Base-by-base conservation (phyloP, 305 asterid genomes). In the Fraxinus sp. region DNA sequence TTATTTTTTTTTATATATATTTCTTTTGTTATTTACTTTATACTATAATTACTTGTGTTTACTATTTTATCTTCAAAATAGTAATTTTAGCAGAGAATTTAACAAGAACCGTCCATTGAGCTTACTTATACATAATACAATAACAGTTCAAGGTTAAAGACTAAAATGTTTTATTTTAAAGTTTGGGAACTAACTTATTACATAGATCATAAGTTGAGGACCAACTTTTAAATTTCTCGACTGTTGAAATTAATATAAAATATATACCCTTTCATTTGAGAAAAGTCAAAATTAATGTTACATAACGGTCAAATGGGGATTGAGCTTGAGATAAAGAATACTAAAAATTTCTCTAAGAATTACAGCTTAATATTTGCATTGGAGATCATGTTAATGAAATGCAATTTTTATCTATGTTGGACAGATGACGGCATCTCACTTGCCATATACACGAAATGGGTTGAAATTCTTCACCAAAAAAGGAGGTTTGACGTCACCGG, bases 351-450 rank as follows among this genome's bases (percentile, higher is more conserved):
- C 20, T 16, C 22, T 14, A 16, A 52, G 20, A 52, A 16, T 46
- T 46, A 46, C 18, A 46, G 57, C 57, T 46, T 46, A 13, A 64
- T 71, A 10, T 28, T 55, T 55, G 9, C 49, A 36, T 78, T 20
- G 59, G 20, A 75, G 5, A 80, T 28, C 2, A 64, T 43, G 24
- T 37, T 1, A 4, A 36, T 14, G 59, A 49, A 4, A 41, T 18
- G 13, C 11, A 3, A 9, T 3, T 41, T 32, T 57, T n/a, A 13
- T 46, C 16, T 5, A 18, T 66, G 55, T 36, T 82, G 83, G 41
- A 24, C 93, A 95, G 98, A 95, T 95, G 98, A 95, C 98, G 9
- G 98, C 98, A 0, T 95, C 98, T 30, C 98, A 95, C 86, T 90
- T 95, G 85, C 98, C 98, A 3, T 93, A 91, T 89, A 95, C 98